These are phyloP conservation scores for Senna tora DNA, from an alignment of 306 rosid species.

Conservation along the genomic window DNA sequence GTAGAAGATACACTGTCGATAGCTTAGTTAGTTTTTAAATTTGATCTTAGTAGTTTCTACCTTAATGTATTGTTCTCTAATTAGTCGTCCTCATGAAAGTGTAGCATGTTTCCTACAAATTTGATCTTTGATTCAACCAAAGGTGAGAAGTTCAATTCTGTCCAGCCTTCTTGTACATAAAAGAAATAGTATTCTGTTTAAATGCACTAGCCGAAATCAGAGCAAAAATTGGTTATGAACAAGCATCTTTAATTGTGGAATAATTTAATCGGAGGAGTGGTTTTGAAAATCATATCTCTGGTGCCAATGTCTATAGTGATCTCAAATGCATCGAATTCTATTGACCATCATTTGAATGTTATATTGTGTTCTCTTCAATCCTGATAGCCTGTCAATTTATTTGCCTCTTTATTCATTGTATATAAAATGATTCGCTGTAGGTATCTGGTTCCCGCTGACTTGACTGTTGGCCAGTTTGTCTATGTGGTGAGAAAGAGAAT, in stretches of 20 bases:
- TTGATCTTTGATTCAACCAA: conserved; percentile 2
- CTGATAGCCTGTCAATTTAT: background rate
- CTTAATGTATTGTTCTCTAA: background rate
- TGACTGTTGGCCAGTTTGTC: conserved; percentile 69
- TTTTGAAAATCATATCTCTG: background rate
- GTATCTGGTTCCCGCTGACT: conserved; percentile 65
- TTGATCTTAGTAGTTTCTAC: background rate
- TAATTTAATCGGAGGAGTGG: background rate
- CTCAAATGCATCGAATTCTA: background rate
- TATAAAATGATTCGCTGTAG: conserved; percentile 26
- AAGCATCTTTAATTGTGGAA: background rate
- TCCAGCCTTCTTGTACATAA: background rate
- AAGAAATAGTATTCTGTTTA: background rate
- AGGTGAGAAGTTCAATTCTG: background rate
- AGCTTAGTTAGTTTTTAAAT: conserved; percentile 7
- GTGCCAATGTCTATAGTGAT: background rate
- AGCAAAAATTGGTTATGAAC: background rate
- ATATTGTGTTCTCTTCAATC: background rate
- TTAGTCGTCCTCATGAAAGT: background rate
- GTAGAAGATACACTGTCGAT: background rate
- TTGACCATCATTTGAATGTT: conserved; percentile 2
- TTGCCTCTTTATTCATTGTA: background rate
- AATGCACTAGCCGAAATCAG: background rate
- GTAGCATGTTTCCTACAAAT: background rate
- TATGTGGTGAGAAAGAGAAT: conserved; percentile 65